Evolutionary conservation across 495 filamentous ascomycete genomes (phyloP), one percentile per base, ranked within the genome.

Genomic region (Penicillium verhagenii): DNA sequence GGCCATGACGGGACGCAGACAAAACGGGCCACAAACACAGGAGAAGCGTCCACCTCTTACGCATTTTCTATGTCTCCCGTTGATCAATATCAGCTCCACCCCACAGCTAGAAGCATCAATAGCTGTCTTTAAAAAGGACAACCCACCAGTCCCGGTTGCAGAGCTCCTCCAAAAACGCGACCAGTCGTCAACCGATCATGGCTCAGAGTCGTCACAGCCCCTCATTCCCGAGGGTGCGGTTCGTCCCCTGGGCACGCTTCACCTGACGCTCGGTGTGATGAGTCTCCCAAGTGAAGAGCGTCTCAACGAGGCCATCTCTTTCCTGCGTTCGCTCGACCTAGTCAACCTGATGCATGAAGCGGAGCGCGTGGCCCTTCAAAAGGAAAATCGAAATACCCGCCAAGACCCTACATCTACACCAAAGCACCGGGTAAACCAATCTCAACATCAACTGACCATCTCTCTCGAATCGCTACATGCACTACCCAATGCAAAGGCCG

Each of bases 191-290:
- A 39, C 39, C 13, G 56, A 26, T n/a, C 52, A 66, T 28, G 66
- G n/a, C n/a, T n/a, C n/a, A n/a, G n/a, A n/a, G n/a, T n/a, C 63
- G 26, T 42, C 60, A 71, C 29, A 31, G 28, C 68, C 65, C 26
- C 63, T 61, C 16, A 67, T 81, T 33, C 84, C 86, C 1, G 66
- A 77, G 38, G 79, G 78, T 52, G 88, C 91, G 4, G 67, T 96
- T 33, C 75, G 93, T 19, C 92, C 93, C 0, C 57, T 92, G 4
- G 90, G 87, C 3, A 91, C 90, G 0, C 71, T 96, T 24, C 93
- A 96, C 69, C 72, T 96, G 2, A 96, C 93, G 1, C 69, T 96
- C 6, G 92, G 91, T 1, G 90, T 96, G 3, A 91, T 97, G 87
- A 89, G 83, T 54, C 81, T 96, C 9, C 65, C 79, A 1, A 79